phyloP scores from a whole-genome alignment of 169 alveolate genomes.

The Plasmodium gonderi region DNA sequence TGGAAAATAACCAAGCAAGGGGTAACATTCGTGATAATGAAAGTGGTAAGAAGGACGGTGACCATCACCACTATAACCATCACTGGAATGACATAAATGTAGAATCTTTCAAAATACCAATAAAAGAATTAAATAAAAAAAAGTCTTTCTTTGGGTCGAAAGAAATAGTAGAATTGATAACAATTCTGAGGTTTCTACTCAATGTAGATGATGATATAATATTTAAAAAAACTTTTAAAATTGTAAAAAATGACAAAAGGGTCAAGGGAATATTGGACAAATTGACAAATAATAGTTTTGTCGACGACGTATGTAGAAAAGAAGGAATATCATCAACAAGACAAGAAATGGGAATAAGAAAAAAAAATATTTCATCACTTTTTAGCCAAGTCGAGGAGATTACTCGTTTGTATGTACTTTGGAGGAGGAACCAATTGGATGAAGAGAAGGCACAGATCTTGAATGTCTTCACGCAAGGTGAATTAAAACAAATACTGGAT shows the following conservation, averaged over 20 bases:
- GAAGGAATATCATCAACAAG: not conserved
- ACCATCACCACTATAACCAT: not conserved
- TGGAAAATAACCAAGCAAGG: too few species aligned
- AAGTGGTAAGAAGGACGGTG: not conserved
- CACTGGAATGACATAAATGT: not conserved
- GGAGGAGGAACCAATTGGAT: not conserved
- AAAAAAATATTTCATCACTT: not conserved
- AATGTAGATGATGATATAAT: constrained; percentile 50
- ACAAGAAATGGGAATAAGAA: not conserved
- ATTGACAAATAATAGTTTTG: not conserved
- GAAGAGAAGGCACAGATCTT: not conserved
- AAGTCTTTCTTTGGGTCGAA: constrained; percentile 55
- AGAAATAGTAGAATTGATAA: constrained; percentile 49
- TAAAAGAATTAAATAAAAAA: constrained; percentile 49
- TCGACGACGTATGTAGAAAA: too few species aligned
- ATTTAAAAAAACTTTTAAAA: constrained; percentile 47
- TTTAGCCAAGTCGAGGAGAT: not conserved
- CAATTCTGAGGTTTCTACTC: constrained; percentile 24
- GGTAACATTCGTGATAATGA: not conserved
- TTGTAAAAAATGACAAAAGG: constrained; percentile 26
- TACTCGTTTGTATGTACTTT: not conserved
- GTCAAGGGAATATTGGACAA: not conserved
- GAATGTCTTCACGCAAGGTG: constrained; percentile 22
- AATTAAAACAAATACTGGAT: constrained; percentile 27
- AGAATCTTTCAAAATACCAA: constrained; percentile 23